phyloP scores from a whole-genome alignment of 2,329 filamentous ascomycete genomes.

The Polytolypa hystricis region DNA sequence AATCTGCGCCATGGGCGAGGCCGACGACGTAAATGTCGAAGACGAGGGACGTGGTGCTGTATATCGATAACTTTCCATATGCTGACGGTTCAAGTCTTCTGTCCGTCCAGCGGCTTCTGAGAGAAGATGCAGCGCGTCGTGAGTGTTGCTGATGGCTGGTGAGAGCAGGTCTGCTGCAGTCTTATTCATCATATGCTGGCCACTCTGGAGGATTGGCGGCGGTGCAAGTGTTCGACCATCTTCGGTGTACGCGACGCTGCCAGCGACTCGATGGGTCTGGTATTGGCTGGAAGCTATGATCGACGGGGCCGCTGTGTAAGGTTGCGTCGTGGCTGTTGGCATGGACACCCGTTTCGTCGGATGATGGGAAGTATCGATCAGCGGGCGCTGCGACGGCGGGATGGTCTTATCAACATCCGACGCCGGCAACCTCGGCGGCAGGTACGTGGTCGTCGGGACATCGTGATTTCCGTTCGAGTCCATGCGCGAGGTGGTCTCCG shows the following conservation, averaged over 20 bases:
- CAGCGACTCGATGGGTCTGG: background rate
- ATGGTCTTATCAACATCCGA: constrained; percentile 7
- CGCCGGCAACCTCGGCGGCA: background rate
- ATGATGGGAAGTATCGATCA: constrained; percentile 7
- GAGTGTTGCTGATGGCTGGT: constrained; percentile 72
- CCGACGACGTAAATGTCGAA: constrained; percentile 27
- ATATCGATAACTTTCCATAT: constrained; percentile 37
- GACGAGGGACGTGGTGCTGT: constrained; percentile 27
- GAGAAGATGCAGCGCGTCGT: constrained; percentile 82
- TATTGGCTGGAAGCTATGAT: too few species aligned
- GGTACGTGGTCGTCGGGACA: background rate
- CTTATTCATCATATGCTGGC: constrained; percentile 48
- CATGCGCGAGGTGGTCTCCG: constrained; percentile 25
- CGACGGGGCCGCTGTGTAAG: background rate
- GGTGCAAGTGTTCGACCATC: constrained; percentile 6
- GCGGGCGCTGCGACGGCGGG: constrained; percentile 7
- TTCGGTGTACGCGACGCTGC: constrained; percentile 7
- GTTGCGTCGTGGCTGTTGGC: background rate
- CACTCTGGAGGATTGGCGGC: constrained; percentile 32
- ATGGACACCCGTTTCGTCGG: background rate
- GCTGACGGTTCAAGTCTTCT: constrained; percentile 38
- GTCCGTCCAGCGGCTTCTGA: constrained; percentile 64
- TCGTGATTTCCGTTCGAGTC: constrained; percentile 7
- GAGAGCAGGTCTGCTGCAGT: constrained; percentile 49
- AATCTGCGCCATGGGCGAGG: constrained; percentile 25